Percentiles rank a stretch among this genome's conserved stretches.
Conservation (phyloP, 345 rosid genomes). For the Heritiera littoralis region DNA sequence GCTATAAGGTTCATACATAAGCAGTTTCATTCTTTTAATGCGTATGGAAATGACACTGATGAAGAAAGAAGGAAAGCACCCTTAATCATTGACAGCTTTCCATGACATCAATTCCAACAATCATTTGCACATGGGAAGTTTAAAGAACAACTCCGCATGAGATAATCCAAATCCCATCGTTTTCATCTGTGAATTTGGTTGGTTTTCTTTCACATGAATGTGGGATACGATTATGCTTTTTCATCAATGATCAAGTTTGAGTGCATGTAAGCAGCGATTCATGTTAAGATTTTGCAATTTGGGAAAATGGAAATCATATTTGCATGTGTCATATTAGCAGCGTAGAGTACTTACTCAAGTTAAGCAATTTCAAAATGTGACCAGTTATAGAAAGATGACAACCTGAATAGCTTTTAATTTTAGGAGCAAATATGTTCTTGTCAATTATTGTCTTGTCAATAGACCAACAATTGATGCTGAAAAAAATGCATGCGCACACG, state of each 20-base stretch:
- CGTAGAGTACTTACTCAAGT: background rate
- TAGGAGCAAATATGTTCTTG: background rate
- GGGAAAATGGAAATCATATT: background rate
- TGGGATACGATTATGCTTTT: constrained; percentile 18
- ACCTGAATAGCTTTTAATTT: background rate
- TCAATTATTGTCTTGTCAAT: too few relatives aligned
- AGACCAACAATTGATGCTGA: too few relatives aligned
- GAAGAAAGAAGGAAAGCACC: background rate
- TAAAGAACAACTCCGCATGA: constrained; percentile 18
- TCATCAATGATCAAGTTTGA: constrained; percentile 9
- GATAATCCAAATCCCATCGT: constrained; percentile 21
- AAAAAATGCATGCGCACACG: too few relatives aligned
- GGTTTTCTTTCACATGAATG: constrained; percentile 24
- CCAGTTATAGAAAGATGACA: too few relatives aligned
- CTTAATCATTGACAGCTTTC: constrained; percentile 24
- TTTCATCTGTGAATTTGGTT: constrained; percentile 27
- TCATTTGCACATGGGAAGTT: constrained; percentile 33
- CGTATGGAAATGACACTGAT: constrained; percentile 8
- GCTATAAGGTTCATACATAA: constrained; percentile 4
- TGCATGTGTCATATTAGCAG: background rate
- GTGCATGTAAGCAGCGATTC: background rate
- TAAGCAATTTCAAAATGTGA: background rate
- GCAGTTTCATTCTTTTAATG: constrained; percentile 3
- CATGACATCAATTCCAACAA: constrained; percentile 32
- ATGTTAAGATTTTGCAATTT: background rate